Evolutionary conservation across 805 yeast genomes (phyloP).

Genomic region (Wickerhamomyces pijperi): DNA sequence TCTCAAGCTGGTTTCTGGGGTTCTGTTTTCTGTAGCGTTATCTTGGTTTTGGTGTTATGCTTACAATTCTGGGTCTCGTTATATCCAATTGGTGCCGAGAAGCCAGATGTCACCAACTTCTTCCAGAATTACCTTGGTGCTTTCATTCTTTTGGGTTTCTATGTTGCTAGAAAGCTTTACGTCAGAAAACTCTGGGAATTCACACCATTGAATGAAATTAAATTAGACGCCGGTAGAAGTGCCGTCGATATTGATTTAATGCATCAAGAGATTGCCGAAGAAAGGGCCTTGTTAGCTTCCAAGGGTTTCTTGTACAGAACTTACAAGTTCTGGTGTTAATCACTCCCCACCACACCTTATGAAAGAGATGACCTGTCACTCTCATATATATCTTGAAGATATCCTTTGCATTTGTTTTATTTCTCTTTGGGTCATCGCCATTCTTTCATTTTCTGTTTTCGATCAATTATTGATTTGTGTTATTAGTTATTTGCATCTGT

Average conservation of each 20-base stretch:
- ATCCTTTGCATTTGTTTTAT: not conserved
- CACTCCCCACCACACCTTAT: not conserved
- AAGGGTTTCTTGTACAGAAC: constrained; percentile 36
- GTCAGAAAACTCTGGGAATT: constrained; percentile 29
- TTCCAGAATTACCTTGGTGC: constrained; percentile 32
- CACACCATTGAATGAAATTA: constrained; percentile 37
- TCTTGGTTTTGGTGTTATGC: constrained; percentile 26
- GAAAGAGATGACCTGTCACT: not conserved
- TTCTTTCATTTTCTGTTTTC: not conserved
- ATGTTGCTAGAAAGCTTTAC: constrained; percentile 32
- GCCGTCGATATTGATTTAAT: constrained; percentile 45
- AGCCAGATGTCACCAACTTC: constrained; percentile 23
- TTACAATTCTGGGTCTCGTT: constrained; percentile 40
- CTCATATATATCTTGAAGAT: not conserved
- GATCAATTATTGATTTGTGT: too few relatives aligned
- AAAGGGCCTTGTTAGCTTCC: constrained; percentile 34
- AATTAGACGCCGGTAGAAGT: constrained; percentile 54
- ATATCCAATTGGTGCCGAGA: constrained; percentile 28
- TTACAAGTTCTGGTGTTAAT: constrained; percentile 41
- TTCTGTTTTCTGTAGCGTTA: constrained; percentile 25
- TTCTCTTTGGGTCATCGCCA: not conserved
- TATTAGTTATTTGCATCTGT: too few relatives aligned
- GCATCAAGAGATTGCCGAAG: constrained; percentile 47
- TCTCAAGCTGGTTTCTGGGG: constrained; percentile 34
- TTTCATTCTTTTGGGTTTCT: constrained; percentile 27